phyloP scores from a whole-genome alignment of 257 asterid genomes.

The Lithospermum erythrorhizon region DNA sequence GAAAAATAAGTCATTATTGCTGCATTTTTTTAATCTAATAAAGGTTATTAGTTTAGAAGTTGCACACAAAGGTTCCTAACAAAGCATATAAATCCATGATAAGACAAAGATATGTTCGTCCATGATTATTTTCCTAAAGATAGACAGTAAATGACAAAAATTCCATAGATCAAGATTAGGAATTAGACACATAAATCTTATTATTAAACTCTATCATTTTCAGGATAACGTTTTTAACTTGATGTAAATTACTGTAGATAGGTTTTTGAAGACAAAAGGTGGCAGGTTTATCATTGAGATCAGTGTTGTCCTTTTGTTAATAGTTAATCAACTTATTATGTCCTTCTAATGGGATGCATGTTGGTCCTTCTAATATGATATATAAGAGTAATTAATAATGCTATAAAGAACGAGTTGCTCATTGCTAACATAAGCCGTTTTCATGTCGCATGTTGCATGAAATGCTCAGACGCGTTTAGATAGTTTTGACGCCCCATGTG shows the following conservation, averaged over 20 bases:
- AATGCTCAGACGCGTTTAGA: no score
- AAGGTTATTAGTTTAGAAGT: no score
- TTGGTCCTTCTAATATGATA: no score
- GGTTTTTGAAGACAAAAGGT: neutral
- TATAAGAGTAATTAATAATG: no score
- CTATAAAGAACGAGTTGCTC: no score
- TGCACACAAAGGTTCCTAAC: no score
- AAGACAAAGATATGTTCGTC: neutral
- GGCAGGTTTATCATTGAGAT: neutral
- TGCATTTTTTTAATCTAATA: no score
- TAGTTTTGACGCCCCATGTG: no score
- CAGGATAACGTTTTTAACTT: neutral
- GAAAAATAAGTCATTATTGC: no score
- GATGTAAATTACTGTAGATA: neutral
- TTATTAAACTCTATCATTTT: neutral
- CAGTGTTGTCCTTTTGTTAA: neutral
- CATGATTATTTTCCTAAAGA: neutral
- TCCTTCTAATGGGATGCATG: neutral
- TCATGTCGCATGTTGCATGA: no score
- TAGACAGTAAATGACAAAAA: neutral
- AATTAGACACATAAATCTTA: neutral
- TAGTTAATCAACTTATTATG: neutral
- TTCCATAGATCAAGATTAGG: neutral
- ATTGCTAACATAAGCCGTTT: no score
- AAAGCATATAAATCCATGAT: no score